A percentile compares a stretch with the other conserved stretches of the same genome.
These are phyloP conservation scores for Oryza meridionalis DNA, from an alignment of 176 grass and related monocot genomes.

Conservation along the genomic window DNA sequence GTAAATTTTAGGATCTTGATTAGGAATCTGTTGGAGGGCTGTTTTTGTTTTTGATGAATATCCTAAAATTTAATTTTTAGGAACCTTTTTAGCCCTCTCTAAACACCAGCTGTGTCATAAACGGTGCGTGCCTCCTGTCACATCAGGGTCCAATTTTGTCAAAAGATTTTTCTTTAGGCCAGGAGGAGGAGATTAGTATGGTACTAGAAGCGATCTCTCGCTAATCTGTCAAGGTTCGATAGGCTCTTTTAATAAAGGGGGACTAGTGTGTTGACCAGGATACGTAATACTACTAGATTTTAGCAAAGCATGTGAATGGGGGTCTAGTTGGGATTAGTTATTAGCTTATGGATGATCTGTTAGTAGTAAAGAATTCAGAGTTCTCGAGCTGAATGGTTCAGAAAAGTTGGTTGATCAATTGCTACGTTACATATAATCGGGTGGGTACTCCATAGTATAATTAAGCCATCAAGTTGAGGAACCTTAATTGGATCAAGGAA, in stretches of 20 bases:
- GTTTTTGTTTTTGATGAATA: too few species aligned
- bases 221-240: conserved; percentile 23
- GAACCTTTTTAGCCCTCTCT: too few species aligned
- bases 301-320: conserved; percentile 35
- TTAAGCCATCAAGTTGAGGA: background rate
- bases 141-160: conserved; percentile 45
- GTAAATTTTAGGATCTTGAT: too few species aligned
- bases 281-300: conserved; percentile 9
- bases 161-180: conserved; percentile 26
- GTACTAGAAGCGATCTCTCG: background rate
- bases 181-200: background rate
- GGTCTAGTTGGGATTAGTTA: conserved; percentile 19
- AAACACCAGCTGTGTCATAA: background rate
- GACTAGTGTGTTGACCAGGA: conserved; percentile 29
- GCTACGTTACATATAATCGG: background rate
- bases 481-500: background rate
- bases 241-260: conserved; percentile 29
- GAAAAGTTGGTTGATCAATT: background rate
- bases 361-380: background rate
- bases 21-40: too few species aligned
- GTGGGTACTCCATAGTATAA: background rate
- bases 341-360: conserved; percentile 1
- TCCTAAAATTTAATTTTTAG: too few species aligned
- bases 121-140: conserved; percentile 38
- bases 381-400: background rate